These are phyloP conservation scores for Microdochium nivale DNA, from an alignment of 2,329 filamentous ascomycete genomes.

Conservation along the genomic window DNA sequence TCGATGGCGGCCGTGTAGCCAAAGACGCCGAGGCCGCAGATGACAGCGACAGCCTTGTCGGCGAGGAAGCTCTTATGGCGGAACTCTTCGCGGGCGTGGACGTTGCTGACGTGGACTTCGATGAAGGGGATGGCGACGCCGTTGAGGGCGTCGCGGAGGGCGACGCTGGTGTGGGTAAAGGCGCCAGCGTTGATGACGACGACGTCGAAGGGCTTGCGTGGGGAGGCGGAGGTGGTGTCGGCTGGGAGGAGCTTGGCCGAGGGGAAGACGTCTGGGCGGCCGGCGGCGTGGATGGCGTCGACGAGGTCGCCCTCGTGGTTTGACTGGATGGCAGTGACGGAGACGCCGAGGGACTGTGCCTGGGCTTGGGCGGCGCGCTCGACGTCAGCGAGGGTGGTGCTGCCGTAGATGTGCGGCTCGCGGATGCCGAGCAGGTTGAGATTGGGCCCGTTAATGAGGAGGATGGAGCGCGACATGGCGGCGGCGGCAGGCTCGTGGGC, in stretches of 20 bases:
- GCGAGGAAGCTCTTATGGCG: conserved; percentile 63
- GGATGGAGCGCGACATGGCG: conserved; percentile 35
- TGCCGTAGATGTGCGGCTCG: conserved; percentile 67
- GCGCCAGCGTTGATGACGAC: conserved; percentile 71
- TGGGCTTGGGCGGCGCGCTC: conserved; percentile 38
- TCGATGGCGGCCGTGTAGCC: conserved; percentile 55
- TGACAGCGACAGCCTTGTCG: conserved; percentile 67
- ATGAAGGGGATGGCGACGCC: conserved; percentile 65
- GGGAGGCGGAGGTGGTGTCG: background rate
- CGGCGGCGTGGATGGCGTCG: conserved; percentile 63
- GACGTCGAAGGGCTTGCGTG: conserved; percentile 37
- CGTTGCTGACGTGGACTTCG: conserved; percentile 70
- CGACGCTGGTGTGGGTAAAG: conserved; percentile 69
- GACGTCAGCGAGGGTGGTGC: conserved; percentile 57
- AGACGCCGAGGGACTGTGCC: conserved; percentile 34
- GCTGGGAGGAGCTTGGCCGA: background rate
- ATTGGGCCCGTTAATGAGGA: conserved; percentile 76
- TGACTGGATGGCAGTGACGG: conserved; percentile 58
- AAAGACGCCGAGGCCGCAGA: conserved; percentile 58
- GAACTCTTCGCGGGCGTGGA: conserved; percentile 62
- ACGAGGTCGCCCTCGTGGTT: conserved; percentile 71
- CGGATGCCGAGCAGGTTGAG: conserved; percentile 71
- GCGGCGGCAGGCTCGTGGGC: background rate
- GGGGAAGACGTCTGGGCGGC: conserved; percentile 20
- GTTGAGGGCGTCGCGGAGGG: conserved; percentile 63